Percentiles rank a stretch among this genome's conserved stretches.
These are phyloP conservation scores for Stagonosporopsis chrysanthemi DNA, from an alignment of 2,329 filamentous ascomycete genomes.

Conservation along the genomic window DNA sequence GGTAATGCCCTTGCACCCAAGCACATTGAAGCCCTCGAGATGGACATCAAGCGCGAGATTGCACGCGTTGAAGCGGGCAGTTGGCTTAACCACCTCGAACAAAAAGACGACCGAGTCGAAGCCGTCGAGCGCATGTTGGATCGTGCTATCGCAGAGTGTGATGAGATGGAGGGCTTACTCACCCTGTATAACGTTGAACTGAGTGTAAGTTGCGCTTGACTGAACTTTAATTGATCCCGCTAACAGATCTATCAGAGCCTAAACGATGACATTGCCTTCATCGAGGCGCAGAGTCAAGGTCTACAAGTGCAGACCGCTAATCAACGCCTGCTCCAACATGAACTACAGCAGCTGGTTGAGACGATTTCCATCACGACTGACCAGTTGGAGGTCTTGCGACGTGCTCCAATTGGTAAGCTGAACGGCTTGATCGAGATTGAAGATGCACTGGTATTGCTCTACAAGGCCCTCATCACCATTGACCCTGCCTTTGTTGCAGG, in stretches of 20 bases:
- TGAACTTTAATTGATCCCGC: conserved; percentile 10
- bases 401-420: conserved; percentile 74
- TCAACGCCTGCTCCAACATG: conserved; percentile 89
- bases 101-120: conserved; percentile 88
- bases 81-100: conserved; percentile 82
- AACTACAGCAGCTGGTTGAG: conserved; percentile 86
- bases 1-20: conserved; percentile 77
- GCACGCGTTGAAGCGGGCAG: conserved; percentile 90
- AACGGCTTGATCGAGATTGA: conserved; percentile 81
- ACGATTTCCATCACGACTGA: conserved; percentile 85
- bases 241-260: conserved; percentile 69
- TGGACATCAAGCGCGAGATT: conserved; percentile 84
- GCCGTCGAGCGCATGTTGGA: conserved; percentile 88
- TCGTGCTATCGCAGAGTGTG: conserved; percentile 89
- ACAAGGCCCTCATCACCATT: conserved; percentile 92
- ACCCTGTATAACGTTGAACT: conserved; percentile 95
- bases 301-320: conserved; percentile 97
- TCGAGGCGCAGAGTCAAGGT: conserved; percentile 96
- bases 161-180: conserved; percentile 91
- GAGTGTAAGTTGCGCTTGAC: conserved; percentile 66
- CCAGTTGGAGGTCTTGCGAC: conserved; percentile 76
- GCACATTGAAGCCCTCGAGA: conserved; percentile 80
- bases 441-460: conserved; percentile 77
- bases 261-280: conserved; percentile 94
- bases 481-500: conserved; percentile 75